Evolutionary conservation across 2,329 filamentous ascomycete species (phyloP).

Genomic region (Ophiostoma novo-ulmi): DNA sequence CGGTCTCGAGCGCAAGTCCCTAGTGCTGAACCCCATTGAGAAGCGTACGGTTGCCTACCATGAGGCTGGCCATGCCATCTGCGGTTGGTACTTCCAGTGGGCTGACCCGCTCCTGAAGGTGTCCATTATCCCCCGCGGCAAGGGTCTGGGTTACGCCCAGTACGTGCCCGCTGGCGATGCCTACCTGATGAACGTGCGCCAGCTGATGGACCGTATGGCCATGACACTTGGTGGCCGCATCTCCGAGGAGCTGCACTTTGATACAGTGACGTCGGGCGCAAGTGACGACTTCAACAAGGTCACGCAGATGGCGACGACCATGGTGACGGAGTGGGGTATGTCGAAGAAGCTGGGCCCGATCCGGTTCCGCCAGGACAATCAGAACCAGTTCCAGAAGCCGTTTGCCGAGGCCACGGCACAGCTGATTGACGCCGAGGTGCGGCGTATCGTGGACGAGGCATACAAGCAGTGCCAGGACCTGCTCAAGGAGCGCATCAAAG

Average conservation of each 20-base stretch:
- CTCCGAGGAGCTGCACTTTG: slow-evolving; percentile 93
- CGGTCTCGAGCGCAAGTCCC: slow-evolving; percentile 92
- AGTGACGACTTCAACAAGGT: slow-evolving; percentile 99
- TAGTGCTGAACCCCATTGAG: slow-evolving; percentile 88
- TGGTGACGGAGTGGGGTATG: slow-evolving; percentile 99
- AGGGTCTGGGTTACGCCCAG: slow-evolving; percentile 92
- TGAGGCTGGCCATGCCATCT: slow-evolving; percentile 96
- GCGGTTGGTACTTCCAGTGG: slow-evolving; percentile 94
- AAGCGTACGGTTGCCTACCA: slow-evolving; percentile 58
- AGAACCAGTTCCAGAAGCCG: slow-evolving; percentile 82
- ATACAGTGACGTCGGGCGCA: slow-evolving; percentile 90
- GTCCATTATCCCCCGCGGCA: slow-evolving; percentile 93
- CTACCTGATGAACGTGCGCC: slow-evolving; percentile 91
- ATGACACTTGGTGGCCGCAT: slow-evolving; percentile 97
- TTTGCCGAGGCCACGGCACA: slow-evolving; percentile 93
- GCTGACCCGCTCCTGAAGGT: slow-evolving; percentile 98
- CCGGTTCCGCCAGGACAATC: slow-evolving; percentile 72
- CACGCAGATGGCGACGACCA: slow-evolving; percentile 87
- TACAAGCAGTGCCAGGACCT: slow-evolving; percentile 86
- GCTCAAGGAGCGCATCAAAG: slow-evolving; percentile 76
- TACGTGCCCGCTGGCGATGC: slow-evolving; percentile 89
- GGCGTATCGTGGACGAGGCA: slow-evolving; percentile 84
- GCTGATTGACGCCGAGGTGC: slow-evolving; percentile 86
- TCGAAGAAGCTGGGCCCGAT: slow-evolving; percentile 87
- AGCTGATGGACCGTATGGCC: slow-evolving; percentile 98